Evolutionary conservation across 331 rosid species (phyloP), one percentile per base, ranked within the genome.

Genomic region (Saraca asoca): DNA sequence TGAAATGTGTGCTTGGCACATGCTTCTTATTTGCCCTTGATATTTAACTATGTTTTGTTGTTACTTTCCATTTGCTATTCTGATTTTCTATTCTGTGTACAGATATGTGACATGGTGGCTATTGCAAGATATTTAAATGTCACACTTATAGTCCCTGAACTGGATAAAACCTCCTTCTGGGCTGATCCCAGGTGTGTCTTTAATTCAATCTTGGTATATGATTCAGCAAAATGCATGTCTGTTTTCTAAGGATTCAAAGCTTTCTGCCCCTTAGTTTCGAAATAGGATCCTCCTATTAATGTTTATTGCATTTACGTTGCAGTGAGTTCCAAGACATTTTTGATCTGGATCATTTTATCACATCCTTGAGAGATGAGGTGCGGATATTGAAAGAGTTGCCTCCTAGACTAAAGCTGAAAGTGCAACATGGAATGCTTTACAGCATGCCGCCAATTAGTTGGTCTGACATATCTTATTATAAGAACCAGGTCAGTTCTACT

Each of bases 101-200:
- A 90, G 97, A 90, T 90, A 46, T 90, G 97, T 74, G 97, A 90
- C 76, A 90, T 90, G 97, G 97, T 90, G 31, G 87, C 93, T 15
- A 90, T 90, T 62, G 95, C 97, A 0, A 83, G 97, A 73, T 75
- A 82, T 73, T 68, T 90, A 62, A 90, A 90, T 75, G 95, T 90
- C 74, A 90, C 97, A 7, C 92, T 90, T 14, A 79, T 90, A 44
- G 97, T 90, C 50, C 97, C 97, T 16, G 95, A 90, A 45, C 64
- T 90, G 24, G 97, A 90, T 71, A 90, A 87, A 69, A 31, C 90
- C 50, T 90, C 97, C 73, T 90, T 90, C 65, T 90, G 97, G 97
- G 95, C 95, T 50, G 97, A 90, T 75, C 91, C 95, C 51, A 90
- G 97, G 97, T 90, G 61, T 33, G 79, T 18, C 19, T 56, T 13